Percentiles rank a stretch among this genome's conserved stretches.
These are phyloP conservation scores for Heliamphora ciliata DNA, from an alignment of 179 eudicot genomes.

Conservation along the genomic window DNA sequence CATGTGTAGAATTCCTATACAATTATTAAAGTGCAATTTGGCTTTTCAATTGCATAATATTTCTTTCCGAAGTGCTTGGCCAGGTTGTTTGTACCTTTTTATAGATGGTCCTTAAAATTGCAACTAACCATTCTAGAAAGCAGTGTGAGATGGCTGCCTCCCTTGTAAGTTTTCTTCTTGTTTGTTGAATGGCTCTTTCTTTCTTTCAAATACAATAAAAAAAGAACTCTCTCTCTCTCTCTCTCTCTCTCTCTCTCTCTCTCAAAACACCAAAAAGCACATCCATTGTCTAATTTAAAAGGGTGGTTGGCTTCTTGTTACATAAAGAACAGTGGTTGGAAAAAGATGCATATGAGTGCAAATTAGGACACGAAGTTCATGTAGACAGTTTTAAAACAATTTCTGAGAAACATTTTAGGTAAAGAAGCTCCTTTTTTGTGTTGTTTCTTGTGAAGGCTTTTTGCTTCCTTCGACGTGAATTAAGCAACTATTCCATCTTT, in stretches of 20 bases:
- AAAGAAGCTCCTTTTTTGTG: not conserved
- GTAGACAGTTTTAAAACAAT: not conserved
- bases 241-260: conserved; percentile 11
- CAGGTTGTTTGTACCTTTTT: not conserved
- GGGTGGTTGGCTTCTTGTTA: conserved; percentile 10
- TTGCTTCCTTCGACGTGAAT: not conserved
- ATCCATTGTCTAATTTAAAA: not conserved
- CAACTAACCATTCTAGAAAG: not conserved
- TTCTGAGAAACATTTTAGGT: not conserved
- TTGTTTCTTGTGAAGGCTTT: conserved; percentile 3
- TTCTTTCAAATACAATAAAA: conserved; percentile 11
- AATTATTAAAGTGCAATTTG: no score
- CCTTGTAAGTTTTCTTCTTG: conserved; percentile 8
- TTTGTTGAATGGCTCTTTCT: conserved; percentile 3
- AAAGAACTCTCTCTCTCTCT: not conserved
- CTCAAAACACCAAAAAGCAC: not conserved
- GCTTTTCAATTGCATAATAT: not conserved
- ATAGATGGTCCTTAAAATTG: not conserved
- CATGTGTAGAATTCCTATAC: no score
- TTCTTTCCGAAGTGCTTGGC: not conserved
- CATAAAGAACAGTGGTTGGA: not conserved
- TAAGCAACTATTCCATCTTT: not conserved
- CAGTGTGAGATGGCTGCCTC: not conserved
- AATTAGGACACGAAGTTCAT: not conserved
- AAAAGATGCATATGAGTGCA: not conserved